These are phyloP conservation scores for Phytophthora constricta DNA, from an alignment of 352 stramenopile species.

Conservation along the genomic window DNA sequence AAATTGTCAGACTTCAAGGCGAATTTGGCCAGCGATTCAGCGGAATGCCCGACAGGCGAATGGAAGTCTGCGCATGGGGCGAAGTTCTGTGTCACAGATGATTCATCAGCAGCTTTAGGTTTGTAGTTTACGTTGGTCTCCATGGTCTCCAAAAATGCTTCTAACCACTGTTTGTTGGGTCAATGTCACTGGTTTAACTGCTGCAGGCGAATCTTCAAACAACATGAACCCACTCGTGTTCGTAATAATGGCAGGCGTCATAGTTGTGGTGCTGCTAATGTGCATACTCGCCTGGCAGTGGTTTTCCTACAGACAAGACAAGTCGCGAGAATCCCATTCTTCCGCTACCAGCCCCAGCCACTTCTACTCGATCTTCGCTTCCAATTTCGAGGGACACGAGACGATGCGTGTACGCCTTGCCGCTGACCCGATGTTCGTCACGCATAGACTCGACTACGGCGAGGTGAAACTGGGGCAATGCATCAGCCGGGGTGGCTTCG, in stretches of 20 bases:
- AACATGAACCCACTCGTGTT: slow-evolving; percentile 29
- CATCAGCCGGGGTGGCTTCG: slow-evolving; percentile 51
- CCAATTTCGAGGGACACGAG: slow-evolving; percentile 28
- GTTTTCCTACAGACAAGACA: slow-evolving; percentile 23
- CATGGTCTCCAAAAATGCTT: too few relatives aligned
- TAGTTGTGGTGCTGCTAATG: slow-evolving; percentile 40
- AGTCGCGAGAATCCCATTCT: slow-evolving; percentile 19
- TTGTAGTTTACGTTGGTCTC: slow-evolving; percentile 6
- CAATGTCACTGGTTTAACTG: not conserved
- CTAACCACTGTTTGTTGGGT: too few relatives aligned
- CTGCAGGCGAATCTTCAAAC: slow-evolving; percentile 6
- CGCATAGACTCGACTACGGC: slow-evolving; percentile 43
- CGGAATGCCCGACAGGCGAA: slow-evolving; percentile 17
- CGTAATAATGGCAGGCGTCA: slow-evolving; percentile 24
- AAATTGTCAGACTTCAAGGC: slow-evolving; percentile 32
- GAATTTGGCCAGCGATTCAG: slow-evolving; percentile 11
- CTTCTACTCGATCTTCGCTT: slow-evolving; percentile 33
- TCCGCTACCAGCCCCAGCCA: slow-evolving; percentile 10
- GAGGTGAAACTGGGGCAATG: slow-evolving; percentile 46
- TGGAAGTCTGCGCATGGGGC: slow-evolving; percentile 32
- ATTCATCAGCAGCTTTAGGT: slow-evolving; percentile 15
- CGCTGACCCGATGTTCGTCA: slow-evolving; percentile 51
- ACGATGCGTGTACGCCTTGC: slow-evolving; percentile 40
- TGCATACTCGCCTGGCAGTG: slow-evolving; percentile 30
- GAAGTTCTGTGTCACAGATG: slow-evolving; percentile 38